Base-by-base conservation (phyloP, 2,329 filamentous ascomycete genomes). In the Botrytis sinoallii region DNA sequence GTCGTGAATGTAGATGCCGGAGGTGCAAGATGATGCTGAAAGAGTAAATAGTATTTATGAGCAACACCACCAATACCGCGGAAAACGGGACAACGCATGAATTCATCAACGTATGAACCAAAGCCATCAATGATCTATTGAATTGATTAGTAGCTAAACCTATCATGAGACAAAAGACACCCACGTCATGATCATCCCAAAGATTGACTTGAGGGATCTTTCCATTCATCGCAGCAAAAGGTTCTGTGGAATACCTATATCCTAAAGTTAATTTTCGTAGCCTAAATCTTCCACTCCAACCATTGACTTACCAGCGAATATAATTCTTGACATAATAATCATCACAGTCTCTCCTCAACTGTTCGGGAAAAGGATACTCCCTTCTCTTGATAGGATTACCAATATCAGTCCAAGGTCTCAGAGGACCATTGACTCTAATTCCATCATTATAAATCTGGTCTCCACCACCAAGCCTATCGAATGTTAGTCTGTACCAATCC, bases 361-460 rank as follows among this genome's bases (percentile, higher is more conserved):
- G 90, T 75, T 92, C 88, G 0, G 92, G 90, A 81, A 98, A 97
- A 0, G 91, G 89, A 69, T 89, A 92, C 9, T 92, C 88, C 77
- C 92, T 90, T 79, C 97, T 93, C 82, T 95, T 93, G 79, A 92
- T 89, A 8, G 93, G 92, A 78, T 96, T 97, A 77, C 90, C 89
- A 77, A 95, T 95, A 76, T 90, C 88, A 1, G 95, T 92, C 96
- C 96, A 99, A 82, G 81, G 86, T 82, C 89, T 89, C 75, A 98
- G 84, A 1, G 95, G 95, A 0, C 95, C 95, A 70, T 91, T 86
- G 1, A 97, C 93, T 76, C 95, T 89, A 77, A 98, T 93, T 38
- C 93, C 91, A 82, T 99, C 96, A 80, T 97, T 98, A 85, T 98
- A 98, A 75, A 99, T 93, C 83, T 98, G 95, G 80, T 98, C 95